Evolutionary conservation across 805 yeast species (phyloP).

Genomic region (Kazachstania psychrophila): DNA sequence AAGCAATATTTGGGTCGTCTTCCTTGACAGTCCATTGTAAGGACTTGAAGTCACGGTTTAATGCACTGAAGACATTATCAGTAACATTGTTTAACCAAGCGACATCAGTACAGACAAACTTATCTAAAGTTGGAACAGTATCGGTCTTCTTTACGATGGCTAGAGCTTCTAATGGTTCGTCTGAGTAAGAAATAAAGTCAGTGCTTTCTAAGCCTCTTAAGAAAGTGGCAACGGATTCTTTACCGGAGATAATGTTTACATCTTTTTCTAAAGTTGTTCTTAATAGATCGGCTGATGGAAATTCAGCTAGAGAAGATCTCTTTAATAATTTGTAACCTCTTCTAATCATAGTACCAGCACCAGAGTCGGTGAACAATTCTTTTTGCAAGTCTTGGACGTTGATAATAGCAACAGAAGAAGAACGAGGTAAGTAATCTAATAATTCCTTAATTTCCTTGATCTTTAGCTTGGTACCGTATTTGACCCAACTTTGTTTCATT

Average conservation of each 20-base stretch:
- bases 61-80: slow-evolving; percentile 81
- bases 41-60: slow-evolving; percentile 60
- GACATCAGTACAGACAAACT: slow-evolving; percentile 73
- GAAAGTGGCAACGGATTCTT: slow-evolving; percentile 70
- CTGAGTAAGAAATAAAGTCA: slow-evolving; percentile 74
- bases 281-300: slow-evolving; percentile 63
- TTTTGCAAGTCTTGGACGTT: slow-evolving; percentile 92
- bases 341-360: slow-evolving; percentile 97
- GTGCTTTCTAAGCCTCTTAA: slow-evolving; percentile 57
- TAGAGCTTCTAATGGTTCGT: slow-evolving; percentile 90
- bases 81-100: slow-evolving; percentile 98
- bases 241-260: slow-evolving; percentile 60
- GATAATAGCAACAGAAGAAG: slow-evolving; percentile 95
- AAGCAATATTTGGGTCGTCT: slow-evolving; percentile 79
- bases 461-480: slow-evolving; percentile 95
- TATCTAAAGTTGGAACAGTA: slow-evolving; percentile 62
- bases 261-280: slow-evolving; percentile 72
- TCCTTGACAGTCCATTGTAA: slow-evolving; percentile 87
- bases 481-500: slow-evolving; percentile 94
- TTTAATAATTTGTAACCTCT: slow-evolving; percentile 85
- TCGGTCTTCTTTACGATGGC: slow-evolving; percentile 65
- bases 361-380: slow-evolving; percentile 95
- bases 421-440: slow-evolving; percentile 87
- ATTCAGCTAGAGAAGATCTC: slow-evolving; percentile 60
- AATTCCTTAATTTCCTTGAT: slow-evolving; percentile 93